Evolutionary conservation across 2,329 filamentous ascomycete genomes (phyloP), one percentile per base, ranked within the genome.

Genomic region (Cordyceps farinosa): DNA sequence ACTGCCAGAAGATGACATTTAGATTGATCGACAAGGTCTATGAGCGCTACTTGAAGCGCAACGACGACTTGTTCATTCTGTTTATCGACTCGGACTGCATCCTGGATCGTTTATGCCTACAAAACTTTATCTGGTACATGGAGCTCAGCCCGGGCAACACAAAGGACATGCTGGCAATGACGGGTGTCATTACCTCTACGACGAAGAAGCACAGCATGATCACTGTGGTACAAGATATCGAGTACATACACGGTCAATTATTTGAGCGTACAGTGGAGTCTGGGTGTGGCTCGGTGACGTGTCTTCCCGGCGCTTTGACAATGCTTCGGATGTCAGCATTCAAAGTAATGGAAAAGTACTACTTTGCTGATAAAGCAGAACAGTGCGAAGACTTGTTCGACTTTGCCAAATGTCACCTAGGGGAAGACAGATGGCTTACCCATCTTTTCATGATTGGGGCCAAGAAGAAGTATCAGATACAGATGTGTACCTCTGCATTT

Each of bases 111-210:
- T 87, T 93, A 47, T 98, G 94, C 74, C 85, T 98, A 65, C 94
- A 97, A 74, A 98, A 97, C 75, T 98, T 98, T 77, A 91, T 98
- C 79, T 97, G 95, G 76, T 94, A 98, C 74, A 98, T 98, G 95
- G 92, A 98, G 76, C 82, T 98, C 65, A 97, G 94, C 75, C 94
- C 94, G 1, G 93, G 93, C 61, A 96, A 93, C 77, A 87, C 90
- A 72, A 87, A 88, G 72, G 91, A 96, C 74, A 97, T 97, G 91
- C 82, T 98, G 71, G 94, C 94, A 60, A 97, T 97, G 92, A 98
- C 94, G 15, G 94, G 94, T 38, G 91, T 98, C 71, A 98, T 98
- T 72, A 98, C 94, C 2, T 94, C 92, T 1, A 97, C 93, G 0
- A 97, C 94, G 0, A 86, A 89, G 70, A 95, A 90, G 70, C 90